Conservation (phyloP, 2,329 filamentous ascomycete species). For the Metarhizium guizhouense region DNA sequence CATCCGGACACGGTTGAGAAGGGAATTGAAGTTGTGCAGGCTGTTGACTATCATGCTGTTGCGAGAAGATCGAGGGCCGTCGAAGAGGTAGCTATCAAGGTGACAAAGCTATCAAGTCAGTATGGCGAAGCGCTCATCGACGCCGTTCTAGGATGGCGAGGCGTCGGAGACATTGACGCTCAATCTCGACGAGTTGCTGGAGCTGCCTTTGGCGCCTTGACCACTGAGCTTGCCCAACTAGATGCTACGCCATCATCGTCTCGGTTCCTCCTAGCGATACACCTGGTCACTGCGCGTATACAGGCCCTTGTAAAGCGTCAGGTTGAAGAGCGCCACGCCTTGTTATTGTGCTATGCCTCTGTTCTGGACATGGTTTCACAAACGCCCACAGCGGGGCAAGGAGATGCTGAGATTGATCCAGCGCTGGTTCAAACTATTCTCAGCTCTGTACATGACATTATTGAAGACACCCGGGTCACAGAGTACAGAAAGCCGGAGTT, state of each 20-base stretch:
- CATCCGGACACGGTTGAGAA: conserved; percentile 77
- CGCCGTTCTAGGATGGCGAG: conserved; percentile 74
- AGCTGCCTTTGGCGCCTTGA: conserved; percentile 55
- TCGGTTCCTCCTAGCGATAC: conserved; percentile 26
- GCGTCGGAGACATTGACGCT: conserved; percentile 71
- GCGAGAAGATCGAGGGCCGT: conserved; percentile 80
- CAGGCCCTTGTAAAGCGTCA: conserved; percentile 41
- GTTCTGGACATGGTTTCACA: conserved; percentile 40
- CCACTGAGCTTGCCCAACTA: conserved; percentile 27
- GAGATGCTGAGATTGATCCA: conserved; percentile 9
- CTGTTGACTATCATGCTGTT: conserved; percentile 87
- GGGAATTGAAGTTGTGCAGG: conserved; percentile 80
- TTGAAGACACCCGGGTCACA: conserved; percentile 31
- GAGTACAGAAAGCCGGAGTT: conserved; percentile 54
- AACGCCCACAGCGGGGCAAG: conserved; percentile 12
- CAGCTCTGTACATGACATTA: conserved; percentile 20
- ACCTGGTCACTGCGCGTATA: conserved; percentile 35
- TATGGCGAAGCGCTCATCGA: conserved; percentile 62
- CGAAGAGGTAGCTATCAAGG: conserved; percentile 62
- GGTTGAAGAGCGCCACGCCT: conserved; percentile 61
- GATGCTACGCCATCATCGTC: conserved; percentile 10
- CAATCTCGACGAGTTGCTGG: conserved; percentile 66
- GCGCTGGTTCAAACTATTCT: conserved; percentile 21
- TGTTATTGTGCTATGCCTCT: conserved; percentile 53
- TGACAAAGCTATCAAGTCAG: conserved; percentile 58